Base-by-base conservation (phyloP, 2,329 filamentous ascomycete species). In the Davidsoniella neocaledoniae region DNA sequence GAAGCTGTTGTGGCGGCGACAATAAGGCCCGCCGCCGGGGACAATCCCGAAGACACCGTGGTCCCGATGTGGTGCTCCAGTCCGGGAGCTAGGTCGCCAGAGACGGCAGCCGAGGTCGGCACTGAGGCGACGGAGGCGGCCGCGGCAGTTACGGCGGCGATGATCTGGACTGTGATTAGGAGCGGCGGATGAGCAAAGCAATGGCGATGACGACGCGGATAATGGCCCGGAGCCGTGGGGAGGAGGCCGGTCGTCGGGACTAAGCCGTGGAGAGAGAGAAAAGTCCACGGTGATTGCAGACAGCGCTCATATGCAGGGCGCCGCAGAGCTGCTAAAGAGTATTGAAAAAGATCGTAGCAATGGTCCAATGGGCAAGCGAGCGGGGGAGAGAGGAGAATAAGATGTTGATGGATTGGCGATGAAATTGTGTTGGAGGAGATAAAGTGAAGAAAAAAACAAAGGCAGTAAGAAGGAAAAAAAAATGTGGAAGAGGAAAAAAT, bases 301-400 rank as follows among this genome's bases (percentile, higher is more conserved):
- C 51, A 48, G 47, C 51, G 51, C 51, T 53, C 51, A 53, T 47
- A 53, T 49, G 51, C 51, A 53, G 51, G 51, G 51, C 51, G 51
- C 51, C 51, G 47, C 23, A 19, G 17, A 33, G 36, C 14, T 14
- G 21, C 21, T 19, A 40, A 50, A 40, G 17, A 14, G 10, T 17
- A 50, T 40, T 12, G 38, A 44, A 14, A 21, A 19, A 29, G 29
- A 40, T 23, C 36, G 40, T 39, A 2, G 29, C 17, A 42, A 33
- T 17, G 36, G 14, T 43, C 23, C 16, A 17, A n/a, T 12, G 17
- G 29, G 29, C 21, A 17, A 43, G 23, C n/a, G 29, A 39, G 48
- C 39, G 46, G 33, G 25, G 39, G 33, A 10, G 29, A 46, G 42
- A 42, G 43, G 43, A 39, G 19, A 44, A 45, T 42, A 23, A 43